Conservation (phyloP, 192 early-diverging fungal species). For the Coemansia sp. region DNA sequence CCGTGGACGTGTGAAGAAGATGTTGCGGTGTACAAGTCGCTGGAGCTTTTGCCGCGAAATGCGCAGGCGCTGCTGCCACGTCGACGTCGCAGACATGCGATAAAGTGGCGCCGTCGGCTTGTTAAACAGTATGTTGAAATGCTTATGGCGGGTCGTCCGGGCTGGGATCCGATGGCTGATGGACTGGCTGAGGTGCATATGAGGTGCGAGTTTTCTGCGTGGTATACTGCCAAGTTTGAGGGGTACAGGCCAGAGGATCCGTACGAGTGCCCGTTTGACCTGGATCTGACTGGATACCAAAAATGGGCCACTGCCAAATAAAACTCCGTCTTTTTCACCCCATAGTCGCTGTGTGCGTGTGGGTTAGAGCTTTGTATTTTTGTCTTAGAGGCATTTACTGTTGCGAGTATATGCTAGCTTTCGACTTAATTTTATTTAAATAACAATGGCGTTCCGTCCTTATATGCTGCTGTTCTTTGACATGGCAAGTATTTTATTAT, state of each 20-base stretch:
- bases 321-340: not conserved
- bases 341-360: not conserved
- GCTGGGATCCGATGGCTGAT: constrained; percentile 41
- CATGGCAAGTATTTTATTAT: constrained; percentile 11
- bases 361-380: not conserved
- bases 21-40: constrained; percentile 16
- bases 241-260: constrained; percentile 35
- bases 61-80: constrained; percentile 16
- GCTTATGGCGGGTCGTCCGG: constrained; percentile 19
- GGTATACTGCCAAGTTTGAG: constrained; percentile 15
- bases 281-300: constrained; percentile 30
- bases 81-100: not conserved
- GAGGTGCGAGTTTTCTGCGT: constrained; percentile 39
- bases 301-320: not conserved
- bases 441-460: not conserved
- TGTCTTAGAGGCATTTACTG: not conserved
- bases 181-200: constrained; percentile 38
- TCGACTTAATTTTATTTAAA: not conserved
- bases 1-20: constrained; percentile 45
- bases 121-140: constrained; percentile 23
- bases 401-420: not conserved
- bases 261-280: constrained; percentile 20
- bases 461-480: constrained; percentile 13
- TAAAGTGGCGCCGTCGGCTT: constrained; percentile 8
- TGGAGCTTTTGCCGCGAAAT: constrained; percentile 6